Conservation (phyloP, 2,329 filamentous ascomycete species). For the Diplodia mutila region DNA sequence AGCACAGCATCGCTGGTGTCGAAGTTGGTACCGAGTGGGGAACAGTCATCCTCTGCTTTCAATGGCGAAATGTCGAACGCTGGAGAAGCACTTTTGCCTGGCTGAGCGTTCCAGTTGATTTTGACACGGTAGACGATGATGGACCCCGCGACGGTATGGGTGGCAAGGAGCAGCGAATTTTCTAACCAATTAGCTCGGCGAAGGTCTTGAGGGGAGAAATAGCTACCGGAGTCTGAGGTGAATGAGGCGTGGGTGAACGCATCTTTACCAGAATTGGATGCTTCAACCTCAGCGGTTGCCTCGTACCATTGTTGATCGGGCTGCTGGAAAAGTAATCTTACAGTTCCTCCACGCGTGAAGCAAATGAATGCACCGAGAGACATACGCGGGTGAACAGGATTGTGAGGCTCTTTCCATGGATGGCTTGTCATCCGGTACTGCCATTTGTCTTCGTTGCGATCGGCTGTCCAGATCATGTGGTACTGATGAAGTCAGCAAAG, state of each 20-base stretch:
- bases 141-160: conserved; percentile 71
- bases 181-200: conserved; percentile 35
- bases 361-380: conserved; percentile 69
- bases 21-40: conserved; percentile 33
- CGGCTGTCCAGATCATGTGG: conserved; percentile 46
- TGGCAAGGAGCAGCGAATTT: conserved; percentile 63
- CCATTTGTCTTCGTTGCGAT: conserved; percentile 57
- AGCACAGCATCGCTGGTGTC: conserved; percentile 33
- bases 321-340: conserved; percentile 79
- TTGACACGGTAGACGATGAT: conserved; percentile 74
- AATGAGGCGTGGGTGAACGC: conserved; percentile 47
- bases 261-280: conserved; percentile 64
- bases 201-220: conserved; percentile 26
- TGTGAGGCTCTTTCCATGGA: conserved; percentile 70
- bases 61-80: conserved; percentile 37
- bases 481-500: conserved; percentile 34
- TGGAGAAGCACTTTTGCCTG: conserved; percentile 51
- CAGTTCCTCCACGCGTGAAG: conserved; percentile 72
- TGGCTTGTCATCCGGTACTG: conserved; percentile 69
- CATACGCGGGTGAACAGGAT: conserved; percentile 57
- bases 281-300: conserved; percentile 73
- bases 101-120: conserved; percentile 74
- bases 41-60: conserved; percentile 38
- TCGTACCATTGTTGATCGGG: conserved; percentile 74
- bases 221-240: conserved; percentile 68